A percentile compares a stretch with the other conserved stretches of the same genome.
phyloP scores from a whole-genome alignment of 1,284 basidiomycete species.

The Rhodotorula sp. region DNA sequence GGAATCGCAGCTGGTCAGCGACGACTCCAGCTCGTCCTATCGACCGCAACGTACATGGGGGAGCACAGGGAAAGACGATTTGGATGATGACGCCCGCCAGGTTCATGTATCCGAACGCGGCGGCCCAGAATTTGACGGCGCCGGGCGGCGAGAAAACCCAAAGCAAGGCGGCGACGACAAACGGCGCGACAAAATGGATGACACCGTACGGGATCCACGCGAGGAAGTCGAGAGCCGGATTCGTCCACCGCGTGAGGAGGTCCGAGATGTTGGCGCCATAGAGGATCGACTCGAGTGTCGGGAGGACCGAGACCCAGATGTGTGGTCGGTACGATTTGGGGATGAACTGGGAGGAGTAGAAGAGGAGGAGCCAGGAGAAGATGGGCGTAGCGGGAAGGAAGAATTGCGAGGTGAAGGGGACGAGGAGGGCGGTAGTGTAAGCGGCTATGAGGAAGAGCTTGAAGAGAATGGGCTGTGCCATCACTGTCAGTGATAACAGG shows the following conservation, averaged over 20 bases:
- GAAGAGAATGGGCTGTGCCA: conserved; percentile 69
- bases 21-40: conserved; percentile 12
- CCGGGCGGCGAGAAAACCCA: conserved; percentile 74
- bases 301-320: conserved; percentile 88
- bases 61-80: conserved; percentile 85
- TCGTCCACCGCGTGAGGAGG: conserved; percentile 88
- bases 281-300: conserved; percentile 87
- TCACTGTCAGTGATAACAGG: conserved; percentile 72
- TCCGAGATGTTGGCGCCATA: conserved; percentile 98
- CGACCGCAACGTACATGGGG: conserved; percentile 61
- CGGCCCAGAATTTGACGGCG: conserved; percentile 79
- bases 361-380: conserved; percentile 69
- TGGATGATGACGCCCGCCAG: conserved; percentile 84
- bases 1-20: neutral
- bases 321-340: conserved; percentile 69
- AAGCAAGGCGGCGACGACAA: conserved; percentile 71
- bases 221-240: conserved; percentile 84
- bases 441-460: conserved; percentile 78
- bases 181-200: conserved; percentile 80
- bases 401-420: conserved; percentile 90
- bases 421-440: conserved; percentile 66
- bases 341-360: conserved; percentile 83
- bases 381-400: conserved; percentile 85
- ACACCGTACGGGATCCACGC: conserved; percentile 97
- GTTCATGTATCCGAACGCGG: conserved; percentile 92